Evolutionary conservation across 495 filamentous ascomycete genomes (phyloP).

Genomic region (Cudoniella acicularis): DNA sequence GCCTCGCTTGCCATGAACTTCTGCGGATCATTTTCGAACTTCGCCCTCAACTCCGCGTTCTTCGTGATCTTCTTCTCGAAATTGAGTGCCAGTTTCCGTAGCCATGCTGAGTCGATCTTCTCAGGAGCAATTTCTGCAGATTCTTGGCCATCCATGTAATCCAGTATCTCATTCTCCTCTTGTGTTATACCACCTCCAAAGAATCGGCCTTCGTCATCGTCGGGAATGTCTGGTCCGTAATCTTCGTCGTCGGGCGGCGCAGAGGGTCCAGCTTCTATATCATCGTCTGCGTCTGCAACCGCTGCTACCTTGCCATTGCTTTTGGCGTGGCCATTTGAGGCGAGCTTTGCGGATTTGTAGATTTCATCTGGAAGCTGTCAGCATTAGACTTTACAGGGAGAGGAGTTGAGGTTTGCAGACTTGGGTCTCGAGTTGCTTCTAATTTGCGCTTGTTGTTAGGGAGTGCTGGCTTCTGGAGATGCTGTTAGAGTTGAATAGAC

Average conservation of each 20-base stretch:
- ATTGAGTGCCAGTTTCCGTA: constrained; percentile 73
- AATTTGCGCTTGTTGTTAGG: constrained; percentile 70
- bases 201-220: constrained; percentile 92
- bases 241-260: constrained; percentile 59
- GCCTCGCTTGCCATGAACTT: constrained; percentile 77
- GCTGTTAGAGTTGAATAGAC: constrained; percentile 18
- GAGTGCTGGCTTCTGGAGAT: constrained; percentile 45
- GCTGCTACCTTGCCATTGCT: constrained; percentile 58
- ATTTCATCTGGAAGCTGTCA: constrained; percentile 53
- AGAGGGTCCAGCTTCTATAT: constrained; percentile 60
- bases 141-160: constrained; percentile 77
- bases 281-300: constrained; percentile 59
- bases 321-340: constrained; percentile 56
- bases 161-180: constrained; percentile 78
- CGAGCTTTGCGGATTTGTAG: constrained; percentile 83
- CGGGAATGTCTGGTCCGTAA: constrained; percentile 55
- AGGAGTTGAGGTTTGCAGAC: constrained; percentile 41
- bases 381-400: background rate
- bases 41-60: constrained; percentile 89
- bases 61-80: constrained; percentile 90
- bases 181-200: constrained; percentile 87
- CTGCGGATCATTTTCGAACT: constrained; percentile 77
- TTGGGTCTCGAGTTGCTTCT: constrained; percentile 65
- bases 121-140: constrained; percentile 56
- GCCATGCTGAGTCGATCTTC: constrained; percentile 80